phyloP scores from a whole-genome alignment of 176 grass and related monocot species.

The Aechmea fasciata region DNA sequence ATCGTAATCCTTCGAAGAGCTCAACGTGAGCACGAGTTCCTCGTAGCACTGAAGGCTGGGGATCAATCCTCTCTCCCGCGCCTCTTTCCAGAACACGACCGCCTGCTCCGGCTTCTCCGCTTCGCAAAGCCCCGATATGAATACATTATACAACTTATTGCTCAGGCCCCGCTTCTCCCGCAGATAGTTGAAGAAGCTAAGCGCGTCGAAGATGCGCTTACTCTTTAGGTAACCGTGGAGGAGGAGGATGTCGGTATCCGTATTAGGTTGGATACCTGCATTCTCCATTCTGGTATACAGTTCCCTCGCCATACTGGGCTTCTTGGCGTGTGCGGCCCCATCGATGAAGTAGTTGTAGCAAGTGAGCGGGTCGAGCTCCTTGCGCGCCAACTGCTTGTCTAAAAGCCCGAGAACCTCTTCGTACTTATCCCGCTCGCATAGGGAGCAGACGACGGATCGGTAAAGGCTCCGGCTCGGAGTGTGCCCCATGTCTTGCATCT shows the following conservation, averaged over 20 bases:
- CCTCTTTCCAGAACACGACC: conserved; percentile 74
- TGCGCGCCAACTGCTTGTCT: conserved; percentile 54
- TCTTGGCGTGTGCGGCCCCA: conserved; percentile 64
- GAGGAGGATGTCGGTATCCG: conserved; percentile 53
- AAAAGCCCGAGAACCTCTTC: conserved; percentile 54
- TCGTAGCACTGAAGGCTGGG: conserved; percentile 75
- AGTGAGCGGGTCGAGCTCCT: conserved; percentile 33
- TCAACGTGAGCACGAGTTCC: conserved; percentile 66
- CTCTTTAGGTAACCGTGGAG: conserved; percentile 76
- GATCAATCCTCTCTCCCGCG: conserved; percentile 59
- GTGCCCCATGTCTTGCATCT: conserved; percentile 94
- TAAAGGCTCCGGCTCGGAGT: conserved; percentile 56
- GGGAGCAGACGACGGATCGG: conserved; percentile 46
- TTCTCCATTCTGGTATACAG: conserved; percentile 63
- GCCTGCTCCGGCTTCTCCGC: conserved; percentile 57
- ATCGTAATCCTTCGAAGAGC: conserved; percentile 50
- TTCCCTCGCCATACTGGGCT: conserved; percentile 58
- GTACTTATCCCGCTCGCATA: conserved; percentile 60
- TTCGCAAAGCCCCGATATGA: conserved; percentile 81
- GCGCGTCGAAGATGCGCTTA: conserved; percentile 59
- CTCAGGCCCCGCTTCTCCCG: conserved; percentile 41
- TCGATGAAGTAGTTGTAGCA: conserved; percentile 83
- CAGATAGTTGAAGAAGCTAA: conserved; percentile 55
- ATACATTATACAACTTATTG: conserved; percentile 71
- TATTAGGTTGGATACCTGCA: conserved; percentile 50